These are phyloP conservation scores for Groenewaldozyma auringiensis DNA, from an alignment of 1,139 yeast genomes.

Conservation along the genomic window DNA sequence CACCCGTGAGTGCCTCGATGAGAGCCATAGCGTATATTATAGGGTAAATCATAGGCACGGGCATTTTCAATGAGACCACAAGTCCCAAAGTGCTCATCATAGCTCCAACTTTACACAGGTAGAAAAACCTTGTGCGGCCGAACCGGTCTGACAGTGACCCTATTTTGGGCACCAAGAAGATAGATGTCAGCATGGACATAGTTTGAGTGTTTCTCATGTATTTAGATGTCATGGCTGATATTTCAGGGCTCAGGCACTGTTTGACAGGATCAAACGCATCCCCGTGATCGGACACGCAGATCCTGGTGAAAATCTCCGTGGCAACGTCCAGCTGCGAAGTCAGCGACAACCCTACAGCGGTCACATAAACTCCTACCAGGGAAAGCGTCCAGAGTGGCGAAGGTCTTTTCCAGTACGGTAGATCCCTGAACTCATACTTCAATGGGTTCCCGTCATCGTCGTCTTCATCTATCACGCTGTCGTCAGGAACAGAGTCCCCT, in stretches of 20 bases:
- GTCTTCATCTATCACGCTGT: not conserved
- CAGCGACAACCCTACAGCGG: not conserved
- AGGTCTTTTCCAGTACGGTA: conserved; percentile 1
- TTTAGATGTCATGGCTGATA: conserved; percentile 22
- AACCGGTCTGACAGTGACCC: conserved; percentile 58
- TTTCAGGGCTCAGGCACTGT: conserved; percentile 20
- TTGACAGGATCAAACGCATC: conserved; percentile 15
- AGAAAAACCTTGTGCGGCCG: conserved; percentile 42
- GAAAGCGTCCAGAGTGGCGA: not conserved
- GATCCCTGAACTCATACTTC: not conserved
- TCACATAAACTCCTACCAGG: not conserved
- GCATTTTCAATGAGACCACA: not conserved
- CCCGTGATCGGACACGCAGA: not conserved
- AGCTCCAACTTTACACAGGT: not conserved
- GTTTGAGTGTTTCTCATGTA: conserved; percentile 21
- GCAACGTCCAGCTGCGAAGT: not conserved
- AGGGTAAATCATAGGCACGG: not conserved
- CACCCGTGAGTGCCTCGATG: not conserved
- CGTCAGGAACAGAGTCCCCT: not conserved
- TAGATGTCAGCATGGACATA: conserved; percentile 17
- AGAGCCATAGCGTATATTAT: not conserved
- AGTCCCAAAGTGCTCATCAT: not conserved
- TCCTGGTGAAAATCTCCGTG: not conserved
- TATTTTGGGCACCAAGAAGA: conserved; percentile 29
- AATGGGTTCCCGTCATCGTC: not conserved